A percentile compares a stretch with the other conserved stretches of the same genome.
phyloP scores from a whole-genome alignment of 768 basidiomycete genomes.

The Calocybe cyanea region DNA sequence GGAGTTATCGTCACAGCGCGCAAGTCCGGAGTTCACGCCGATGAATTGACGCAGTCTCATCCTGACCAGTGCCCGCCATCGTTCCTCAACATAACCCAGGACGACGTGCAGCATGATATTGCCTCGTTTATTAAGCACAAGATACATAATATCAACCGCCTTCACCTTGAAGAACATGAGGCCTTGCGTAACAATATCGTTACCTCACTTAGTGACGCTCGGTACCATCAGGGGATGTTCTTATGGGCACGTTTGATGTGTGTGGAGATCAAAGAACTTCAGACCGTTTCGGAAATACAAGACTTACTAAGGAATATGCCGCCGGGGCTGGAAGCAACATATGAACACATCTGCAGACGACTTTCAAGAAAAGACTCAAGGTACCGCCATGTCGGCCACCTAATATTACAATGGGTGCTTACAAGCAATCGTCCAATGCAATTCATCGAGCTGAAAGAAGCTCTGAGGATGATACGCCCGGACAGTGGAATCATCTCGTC shows the following conservation, averaged over 20 bases:
- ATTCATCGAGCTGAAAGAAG: constrained; percentile 4
- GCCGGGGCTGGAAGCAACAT: neutral
- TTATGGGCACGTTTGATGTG: constrained; percentile 5
- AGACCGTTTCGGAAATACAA: neutral
- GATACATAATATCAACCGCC: neutral
- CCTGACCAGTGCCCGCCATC: too few species aligned
- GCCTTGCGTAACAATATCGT: neutral
- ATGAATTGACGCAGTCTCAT: neutral
- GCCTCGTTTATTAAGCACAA: neutral
- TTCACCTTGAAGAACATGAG: neutral
- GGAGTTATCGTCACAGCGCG: constrained; percentile 1
- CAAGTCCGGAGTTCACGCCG: constrained; percentile 4
- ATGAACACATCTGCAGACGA: constrained; percentile 3
- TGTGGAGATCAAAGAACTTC: neutral
- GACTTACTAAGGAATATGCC: neutral
- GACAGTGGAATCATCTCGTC: too few species aligned
- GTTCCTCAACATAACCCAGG: neutral
- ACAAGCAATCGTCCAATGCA: constrained; percentile 3
- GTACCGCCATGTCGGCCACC: neutral
- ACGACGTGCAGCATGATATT: constrained; percentile 5
- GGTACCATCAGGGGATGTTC: constrained; percentile 7
- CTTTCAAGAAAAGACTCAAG: neutral
- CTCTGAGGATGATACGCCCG: neutral
- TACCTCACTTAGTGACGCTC: neutral
- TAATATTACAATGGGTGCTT: constrained; percentile 4